These are phyloP conservation scores for Angomonas ambiguus DNA, from an alignment of 208 protist genomes.

Conservation along the genomic window DNA sequence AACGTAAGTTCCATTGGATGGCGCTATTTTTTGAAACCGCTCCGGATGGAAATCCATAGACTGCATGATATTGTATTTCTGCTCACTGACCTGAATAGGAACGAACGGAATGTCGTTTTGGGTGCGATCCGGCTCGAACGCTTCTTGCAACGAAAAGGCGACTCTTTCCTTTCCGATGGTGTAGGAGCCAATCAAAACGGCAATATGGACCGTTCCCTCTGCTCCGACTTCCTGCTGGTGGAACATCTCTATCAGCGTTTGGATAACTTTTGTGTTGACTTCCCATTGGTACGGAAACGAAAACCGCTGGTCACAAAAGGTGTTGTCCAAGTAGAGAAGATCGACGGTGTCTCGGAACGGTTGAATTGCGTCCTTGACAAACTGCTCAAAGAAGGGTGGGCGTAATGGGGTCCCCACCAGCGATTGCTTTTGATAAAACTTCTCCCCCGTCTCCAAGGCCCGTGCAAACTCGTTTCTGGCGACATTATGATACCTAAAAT, in stretches of 20 bases:
- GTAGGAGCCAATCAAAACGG: constrained; percentile 88
- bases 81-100: constrained; percentile 32
- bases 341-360: constrained; percentile 47
- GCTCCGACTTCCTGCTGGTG: neutral
- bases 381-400: constrained; percentile 41
- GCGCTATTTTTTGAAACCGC: constrained; percentile 22
- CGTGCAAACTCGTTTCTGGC: constrained; percentile 2
- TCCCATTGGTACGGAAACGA: constrained; percentile 71
- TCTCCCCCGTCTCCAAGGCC: neutral
- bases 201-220: constrained; percentile 9
- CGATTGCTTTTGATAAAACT: neutral
- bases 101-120: constrained; percentile 1
- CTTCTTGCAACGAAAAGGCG: constrained; percentile 56
- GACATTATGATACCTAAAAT: constrained; percentile 88
- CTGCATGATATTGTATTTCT: constrained; percentile 22
- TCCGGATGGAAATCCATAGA: constrained; percentile 26
- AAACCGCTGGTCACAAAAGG: constrained; percentile 83
- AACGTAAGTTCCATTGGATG: neutral
- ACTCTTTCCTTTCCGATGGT: constrained; percentile 90
- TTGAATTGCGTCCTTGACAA: constrained; percentile 51
- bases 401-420: neutral
- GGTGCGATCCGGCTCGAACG: constrained; percentile 5
- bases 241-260: constrained; percentile 40
- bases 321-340: constrained; percentile 91
- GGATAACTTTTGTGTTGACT: constrained; percentile 40